Percentiles rank a stretch among this genome's conserved stretches.
Evolutionary conservation across 176 grass and related monocot genomes (phyloP).

Genomic region (Oryza rufipogon): DNA sequence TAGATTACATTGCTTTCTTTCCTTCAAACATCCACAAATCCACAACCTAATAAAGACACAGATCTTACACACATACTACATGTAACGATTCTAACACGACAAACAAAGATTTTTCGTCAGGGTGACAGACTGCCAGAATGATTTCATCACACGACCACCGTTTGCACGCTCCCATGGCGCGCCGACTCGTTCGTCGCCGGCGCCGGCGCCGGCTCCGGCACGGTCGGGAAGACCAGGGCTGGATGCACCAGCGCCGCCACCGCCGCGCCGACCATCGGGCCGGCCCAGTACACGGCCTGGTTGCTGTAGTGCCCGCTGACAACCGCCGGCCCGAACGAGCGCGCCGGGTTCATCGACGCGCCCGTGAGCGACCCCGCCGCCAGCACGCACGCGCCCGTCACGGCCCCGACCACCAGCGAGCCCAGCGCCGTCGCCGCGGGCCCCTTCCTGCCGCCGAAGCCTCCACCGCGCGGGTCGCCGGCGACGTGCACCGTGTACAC

Average conservation of each 20-base stretch:
- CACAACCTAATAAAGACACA: too few relatives aligned
- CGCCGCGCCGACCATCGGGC: constrained; percentile 72
- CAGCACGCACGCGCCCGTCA: constrained; percentile 64
- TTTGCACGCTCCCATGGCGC: constrained; percentile 39
- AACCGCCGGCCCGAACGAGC: constrained; percentile 80
- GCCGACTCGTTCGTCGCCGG: constrained; percentile 4
- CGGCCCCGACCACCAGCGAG: constrained; percentile 51
- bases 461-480: constrained; percentile 26
- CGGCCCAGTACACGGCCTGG: constrained; percentile 87
- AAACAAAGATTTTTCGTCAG: background rate
- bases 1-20: too few relatives aligned
- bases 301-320: constrained; percentile 73
- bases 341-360: constrained; percentile 92
- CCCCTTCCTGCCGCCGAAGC: constrained; percentile 15
- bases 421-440: constrained; percentile 40
- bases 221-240: constrained; percentile 47
- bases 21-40: too few relatives aligned
- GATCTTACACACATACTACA: background rate
- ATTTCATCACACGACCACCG: constrained; percentile 39
- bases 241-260: constrained; percentile 72
- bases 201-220: background rate
- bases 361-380: constrained; percentile 69
- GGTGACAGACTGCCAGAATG: background rate
- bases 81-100: background rate
- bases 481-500: constrained; percentile 75